phyloP scores from a whole-genome alignment of 2,329 filamentous ascomycete genomes.

The Apiospora marii region DNA sequence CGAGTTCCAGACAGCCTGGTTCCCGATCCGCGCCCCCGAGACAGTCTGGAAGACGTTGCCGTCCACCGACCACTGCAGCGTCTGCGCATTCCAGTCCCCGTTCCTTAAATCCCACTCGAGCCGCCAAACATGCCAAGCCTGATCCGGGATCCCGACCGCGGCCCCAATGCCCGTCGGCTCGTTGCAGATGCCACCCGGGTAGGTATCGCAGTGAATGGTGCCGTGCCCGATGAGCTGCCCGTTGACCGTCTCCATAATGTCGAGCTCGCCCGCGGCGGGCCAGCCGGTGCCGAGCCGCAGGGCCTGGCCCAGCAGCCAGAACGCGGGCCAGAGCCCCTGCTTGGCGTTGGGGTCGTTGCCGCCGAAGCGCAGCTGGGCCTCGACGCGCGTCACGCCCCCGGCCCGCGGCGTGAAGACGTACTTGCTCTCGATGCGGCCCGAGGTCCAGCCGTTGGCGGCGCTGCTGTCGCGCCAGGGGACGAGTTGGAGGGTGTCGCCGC shows the following conservation, averaged over 20 bases:
- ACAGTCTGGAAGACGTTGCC: conserved; percentile 54
- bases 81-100: conserved; percentile 53
- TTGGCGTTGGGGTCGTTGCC: conserved; percentile 35
- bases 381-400: conserved; percentile 47
- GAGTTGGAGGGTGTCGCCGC: conserved; percentile 30
- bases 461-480: conserved; percentile 28
- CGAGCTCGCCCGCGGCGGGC: conserved; percentile 53
- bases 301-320: conserved; percentile 52
- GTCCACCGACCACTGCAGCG: conserved; percentile 58
- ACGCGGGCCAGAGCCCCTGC: conserved; percentile 55
- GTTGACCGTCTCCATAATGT: conserved; percentile 54
- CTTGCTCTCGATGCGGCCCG: conserved; percentile 52
- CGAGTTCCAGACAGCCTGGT: conserved; percentile 52
- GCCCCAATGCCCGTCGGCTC: conserved; percentile 45
- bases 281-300: conserved; percentile 51
- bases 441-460: conserved; percentile 47
- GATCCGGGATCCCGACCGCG: conserved; percentile 47
- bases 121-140: conserved; percentile 57
- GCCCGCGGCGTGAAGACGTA: conserved; percentile 45
- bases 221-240: conserved; percentile 45
- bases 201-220: conserved; percentile 52
- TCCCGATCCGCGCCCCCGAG: conserved; percentile 50
- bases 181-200: conserved; percentile 50
- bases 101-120: conserved; percentile 55
- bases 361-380: conserved; percentile 50